These are phyloP conservation scores for Termitomyces sp. DNA, from an alignment of 768 basidiomycete genomes.

Conservation along the genomic window DNA sequence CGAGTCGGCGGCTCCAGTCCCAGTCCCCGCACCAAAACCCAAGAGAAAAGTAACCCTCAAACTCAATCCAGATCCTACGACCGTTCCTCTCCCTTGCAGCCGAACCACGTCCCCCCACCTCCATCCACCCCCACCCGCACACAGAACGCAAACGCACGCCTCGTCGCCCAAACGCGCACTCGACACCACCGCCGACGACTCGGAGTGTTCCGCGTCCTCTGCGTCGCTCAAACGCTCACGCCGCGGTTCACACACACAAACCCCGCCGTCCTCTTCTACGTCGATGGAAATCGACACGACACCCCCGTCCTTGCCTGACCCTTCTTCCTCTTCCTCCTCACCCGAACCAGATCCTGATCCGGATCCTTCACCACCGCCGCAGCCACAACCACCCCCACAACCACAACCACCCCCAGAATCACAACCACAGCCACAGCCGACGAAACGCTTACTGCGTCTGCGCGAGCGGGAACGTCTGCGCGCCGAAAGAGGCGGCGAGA, in stretches of 20 bases:
- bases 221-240: conserved; percentile 7
- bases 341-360: neutral
- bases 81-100: conserved; percentile 8
- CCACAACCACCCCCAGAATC: no score
- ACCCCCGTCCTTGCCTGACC: neutral
- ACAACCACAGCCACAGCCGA: neutral
- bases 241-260: no score
- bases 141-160: neutral
- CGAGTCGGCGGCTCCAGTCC: conserved; percentile 41
- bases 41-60: conserved; percentile 28
- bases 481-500: conserved; percentile 19
- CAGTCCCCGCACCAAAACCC: conserved; percentile 6
- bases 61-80: conserved; percentile 16
- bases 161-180: conserved; percentile 23
- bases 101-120: conserved; percentile 9
- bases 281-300: no score
- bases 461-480: neutral
- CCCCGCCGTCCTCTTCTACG: neutral
- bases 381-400: no score
- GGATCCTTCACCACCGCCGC: neutral
- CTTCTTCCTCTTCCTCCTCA: neutral
- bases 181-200: conserved; percentile 23
- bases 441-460: neutral
- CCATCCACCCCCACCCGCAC: neutral
- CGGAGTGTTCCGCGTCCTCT: conserved; percentile 11